Percentiles rank a stretch among this genome's conserved stretches.
phyloP scores from a whole-genome alignment of 768 basidiomycete genomes.

The Russula ochroleuca region DNA sequence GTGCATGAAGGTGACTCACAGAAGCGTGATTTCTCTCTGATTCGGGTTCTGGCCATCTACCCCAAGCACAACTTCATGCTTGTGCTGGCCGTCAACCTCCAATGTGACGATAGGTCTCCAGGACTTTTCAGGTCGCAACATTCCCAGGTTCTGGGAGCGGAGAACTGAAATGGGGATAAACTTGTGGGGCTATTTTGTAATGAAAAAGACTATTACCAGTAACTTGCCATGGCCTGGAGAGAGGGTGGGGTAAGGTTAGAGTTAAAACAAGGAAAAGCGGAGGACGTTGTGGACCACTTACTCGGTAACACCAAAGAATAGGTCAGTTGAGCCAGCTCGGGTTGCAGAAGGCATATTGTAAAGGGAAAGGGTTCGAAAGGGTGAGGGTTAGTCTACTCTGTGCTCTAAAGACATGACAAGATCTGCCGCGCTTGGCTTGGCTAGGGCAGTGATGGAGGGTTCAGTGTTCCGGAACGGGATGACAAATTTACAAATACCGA shows the following conservation, averaged over 20 bases:
- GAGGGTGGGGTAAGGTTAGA: background rate
- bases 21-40: slow-evolving; percentile 46
- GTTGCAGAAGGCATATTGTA: background rate
- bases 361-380: background rate
- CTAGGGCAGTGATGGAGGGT: too few species aligned
- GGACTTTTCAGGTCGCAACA: slow-evolving; percentile 53
- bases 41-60: slow-evolving; percentile 70
- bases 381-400: background rate
- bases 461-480: too few species aligned
- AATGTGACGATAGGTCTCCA: slow-evolving; percentile 66
- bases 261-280: background rate
- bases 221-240: slow-evolving; percentile 33
- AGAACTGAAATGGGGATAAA: slow-evolving; percentile 33
- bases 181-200: background rate
- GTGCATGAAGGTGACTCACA: slow-evolving; percentile 43
- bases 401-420: background rate
- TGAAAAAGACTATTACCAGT: slow-evolving; percentile 27
- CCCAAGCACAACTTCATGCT: slow-evolving; percentile 56
- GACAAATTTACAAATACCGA: too few species aligned
- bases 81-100: slow-evolving; percentile 48
- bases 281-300: background rate
- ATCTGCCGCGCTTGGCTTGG: too few species aligned
- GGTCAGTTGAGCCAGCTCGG: background rate
- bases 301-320: background rate
- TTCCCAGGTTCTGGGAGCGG: slow-evolving; percentile 38